These are phyloP conservation scores for Coemansia sp. DNA, from an alignment of 192 early-diverging fungal genomes.

Conservation along the genomic window DNA sequence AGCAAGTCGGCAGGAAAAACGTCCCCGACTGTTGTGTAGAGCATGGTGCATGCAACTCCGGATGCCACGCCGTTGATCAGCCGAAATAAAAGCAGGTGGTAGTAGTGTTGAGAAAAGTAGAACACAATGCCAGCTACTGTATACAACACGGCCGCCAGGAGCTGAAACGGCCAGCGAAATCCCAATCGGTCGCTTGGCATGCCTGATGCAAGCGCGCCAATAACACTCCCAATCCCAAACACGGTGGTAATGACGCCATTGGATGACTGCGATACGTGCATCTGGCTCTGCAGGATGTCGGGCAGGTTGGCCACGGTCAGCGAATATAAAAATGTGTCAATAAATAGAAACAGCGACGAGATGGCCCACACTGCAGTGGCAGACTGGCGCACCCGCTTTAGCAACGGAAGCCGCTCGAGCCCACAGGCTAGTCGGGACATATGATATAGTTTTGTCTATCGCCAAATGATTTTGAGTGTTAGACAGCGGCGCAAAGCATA, in stretches of 20 bases:
- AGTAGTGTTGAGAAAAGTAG: constrained; percentile 16
- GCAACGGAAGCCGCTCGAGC: constrained; percentile 1
- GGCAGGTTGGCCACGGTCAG: constrained; percentile 37
- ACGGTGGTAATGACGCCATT: constrained; percentile 32
- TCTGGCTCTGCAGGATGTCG: constrained; percentile 23
- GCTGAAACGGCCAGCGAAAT: constrained; percentile 15
- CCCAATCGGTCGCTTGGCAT: constrained; percentile 19
- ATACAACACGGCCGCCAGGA: constrained; percentile 17
- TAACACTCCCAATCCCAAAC: constrained; percentile 29
- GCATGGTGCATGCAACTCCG: constrained; percentile 25
- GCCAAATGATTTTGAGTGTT: neutral
- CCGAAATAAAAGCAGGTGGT: constrained; percentile 30
- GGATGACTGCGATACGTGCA: constrained; percentile 27
- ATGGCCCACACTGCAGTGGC: constrained; percentile 31
- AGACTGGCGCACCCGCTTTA: constrained; percentile 9
- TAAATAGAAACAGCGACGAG: constrained; percentile 30
- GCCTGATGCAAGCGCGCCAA: constrained; percentile 10
- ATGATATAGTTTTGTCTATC: neutral
- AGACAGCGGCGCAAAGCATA: neutral
- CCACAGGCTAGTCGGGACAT: neutral
- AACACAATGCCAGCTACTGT: constrained; percentile 22
- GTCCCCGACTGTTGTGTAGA: constrained; percentile 32
- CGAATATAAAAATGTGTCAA: constrained; percentile 34
- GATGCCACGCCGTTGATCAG: constrained; percentile 31
- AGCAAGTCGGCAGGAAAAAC: constrained; percentile 31